Conservation (phyloP, 768 basidiomycete genomes). For the Leccinum olivaceopallidum region DNA sequence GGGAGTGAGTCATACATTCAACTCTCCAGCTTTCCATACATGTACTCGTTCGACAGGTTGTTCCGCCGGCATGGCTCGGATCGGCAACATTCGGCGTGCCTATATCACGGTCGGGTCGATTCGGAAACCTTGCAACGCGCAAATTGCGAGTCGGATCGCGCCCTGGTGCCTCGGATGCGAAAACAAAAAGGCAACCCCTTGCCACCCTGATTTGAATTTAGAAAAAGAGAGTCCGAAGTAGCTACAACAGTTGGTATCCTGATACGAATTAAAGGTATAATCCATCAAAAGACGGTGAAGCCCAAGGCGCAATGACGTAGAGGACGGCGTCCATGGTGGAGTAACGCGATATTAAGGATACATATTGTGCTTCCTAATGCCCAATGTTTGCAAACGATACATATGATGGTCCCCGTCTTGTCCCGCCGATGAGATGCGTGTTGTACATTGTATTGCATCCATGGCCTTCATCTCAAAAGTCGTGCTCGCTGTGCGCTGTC, state of each 20-base stretch:
- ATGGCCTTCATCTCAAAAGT: slow-evolving; percentile 9
- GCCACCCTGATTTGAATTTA: slow-evolving; percentile 8
- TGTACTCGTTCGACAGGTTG: neutral
- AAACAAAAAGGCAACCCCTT: slow-evolving; percentile 20
- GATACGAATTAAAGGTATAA: slow-evolving; percentile 14
- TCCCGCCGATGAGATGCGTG: slow-evolving; percentile 26
- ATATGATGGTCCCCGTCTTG: neutral
- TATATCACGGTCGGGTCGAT: neutral
- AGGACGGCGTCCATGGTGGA: slow-evolving; percentile 10
- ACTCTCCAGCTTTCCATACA: neutral
- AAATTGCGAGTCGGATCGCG: neutral
- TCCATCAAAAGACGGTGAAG: slow-evolving; percentile 6
- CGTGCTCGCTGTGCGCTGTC: neutral
- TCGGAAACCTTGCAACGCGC: neutral
- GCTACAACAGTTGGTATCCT: slow-evolving; percentile 19
- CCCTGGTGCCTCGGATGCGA: neutral
- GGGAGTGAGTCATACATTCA: neutral
- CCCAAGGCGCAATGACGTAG: slow-evolving; percentile 2
- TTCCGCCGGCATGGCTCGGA: neutral
- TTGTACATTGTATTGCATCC: slow-evolving; percentile 29
- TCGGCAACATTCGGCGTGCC: neutral
- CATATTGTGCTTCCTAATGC: slow-evolving; percentile 14
- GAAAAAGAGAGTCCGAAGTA: slow-evolving; percentile 1
- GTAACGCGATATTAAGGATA: slow-evolving; percentile 24
- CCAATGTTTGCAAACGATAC: slow-evolving; percentile 8